A percentile compares a stretch with the other conserved stretches of the same genome.
Conservation (phyloP, 2,329 filamentous ascomycete species). For the Colletotrichum viniferum region DNA sequence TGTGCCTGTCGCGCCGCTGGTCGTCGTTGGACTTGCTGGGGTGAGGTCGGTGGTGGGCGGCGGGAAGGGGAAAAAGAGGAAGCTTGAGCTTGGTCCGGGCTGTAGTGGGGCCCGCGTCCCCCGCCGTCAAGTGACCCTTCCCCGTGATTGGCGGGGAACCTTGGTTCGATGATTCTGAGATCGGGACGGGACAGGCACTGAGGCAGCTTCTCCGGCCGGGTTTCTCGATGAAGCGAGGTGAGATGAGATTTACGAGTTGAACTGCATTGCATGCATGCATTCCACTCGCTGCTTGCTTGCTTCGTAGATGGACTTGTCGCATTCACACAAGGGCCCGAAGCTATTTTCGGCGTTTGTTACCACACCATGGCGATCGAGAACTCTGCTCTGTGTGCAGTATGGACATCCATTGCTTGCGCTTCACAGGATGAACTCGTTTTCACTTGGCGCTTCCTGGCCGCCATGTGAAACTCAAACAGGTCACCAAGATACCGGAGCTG, state of each 20-base stretch:
- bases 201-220: not conserved
- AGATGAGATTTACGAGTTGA: not conserved
- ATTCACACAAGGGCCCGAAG: not conserved
- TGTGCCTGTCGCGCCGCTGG: conserved; percentile 4
- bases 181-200: not conserved
- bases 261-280: not conserved
- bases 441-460: not conserved
- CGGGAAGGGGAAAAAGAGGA: conserved; percentile 8
- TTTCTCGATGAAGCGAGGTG: not conserved
- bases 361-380: not conserved
- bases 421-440: not conserved
- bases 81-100: conserved; percentile 17
- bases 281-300: not conserved
- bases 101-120: conserved; percentile 2
- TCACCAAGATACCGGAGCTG: not conserved
- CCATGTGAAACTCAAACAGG: not conserved
- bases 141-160: conserved; percentile 9
- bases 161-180: not conserved
- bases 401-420: not conserved
- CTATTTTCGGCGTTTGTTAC: not conserved
- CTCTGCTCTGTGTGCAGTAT: not conserved
- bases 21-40: not conserved
- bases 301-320: not conserved
- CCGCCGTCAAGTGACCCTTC: not conserved
- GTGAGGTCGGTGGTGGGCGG: not conserved